Conservation (phyloP, 768 basidiomycete genomes). For the Suillus luteus region DNA sequence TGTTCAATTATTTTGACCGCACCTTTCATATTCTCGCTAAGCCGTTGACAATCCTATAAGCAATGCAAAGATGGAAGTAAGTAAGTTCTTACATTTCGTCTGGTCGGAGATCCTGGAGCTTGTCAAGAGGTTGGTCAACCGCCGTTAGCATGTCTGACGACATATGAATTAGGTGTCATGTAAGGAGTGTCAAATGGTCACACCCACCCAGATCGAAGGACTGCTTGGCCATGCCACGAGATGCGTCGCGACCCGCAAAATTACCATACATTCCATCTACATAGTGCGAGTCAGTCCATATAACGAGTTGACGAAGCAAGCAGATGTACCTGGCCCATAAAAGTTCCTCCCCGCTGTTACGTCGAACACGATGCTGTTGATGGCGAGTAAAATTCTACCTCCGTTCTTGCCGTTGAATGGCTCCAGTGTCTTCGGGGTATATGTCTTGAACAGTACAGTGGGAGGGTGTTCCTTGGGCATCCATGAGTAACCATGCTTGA, state of each 20-base stretch:
- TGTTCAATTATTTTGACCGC: constrained; percentile 5
- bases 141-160: constrained; percentile 85
- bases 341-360: constrained; percentile 88
- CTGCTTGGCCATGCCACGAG: constrained; percentile 96
- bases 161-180: constrained; percentile 1
- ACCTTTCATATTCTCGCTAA: constrained; percentile 92
- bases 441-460: constrained; percentile 74
- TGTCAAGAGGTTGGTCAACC: constrained; percentile 83
- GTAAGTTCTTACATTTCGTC: constrained; percentile 74
- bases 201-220: constrained; percentile 86
- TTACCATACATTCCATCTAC: constrained; percentile 95
- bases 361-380: constrained; percentile 89
- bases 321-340: constrained; percentile 85
- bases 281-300: constrained; percentile 8
- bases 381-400: constrained; percentile 81
- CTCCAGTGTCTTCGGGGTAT: constrained; percentile 74
- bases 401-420: constrained; percentile 66
- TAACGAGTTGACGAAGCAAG: constrained; percentile 4
- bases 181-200: background rate
- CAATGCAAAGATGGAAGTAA: background rate
- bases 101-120: constrained; percentile 71
- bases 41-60: constrained; percentile 1
- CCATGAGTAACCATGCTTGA: constrained; percentile 89
- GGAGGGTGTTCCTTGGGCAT: constrained; percentile 83
- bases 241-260: constrained; percentile 96